Percentiles rank a stretch among this genome's conserved stretches.
Evolutionary conservation across 2,329 filamentous ascomycete species (phyloP).

Genomic region (Colletotrichum sp.): DNA sequence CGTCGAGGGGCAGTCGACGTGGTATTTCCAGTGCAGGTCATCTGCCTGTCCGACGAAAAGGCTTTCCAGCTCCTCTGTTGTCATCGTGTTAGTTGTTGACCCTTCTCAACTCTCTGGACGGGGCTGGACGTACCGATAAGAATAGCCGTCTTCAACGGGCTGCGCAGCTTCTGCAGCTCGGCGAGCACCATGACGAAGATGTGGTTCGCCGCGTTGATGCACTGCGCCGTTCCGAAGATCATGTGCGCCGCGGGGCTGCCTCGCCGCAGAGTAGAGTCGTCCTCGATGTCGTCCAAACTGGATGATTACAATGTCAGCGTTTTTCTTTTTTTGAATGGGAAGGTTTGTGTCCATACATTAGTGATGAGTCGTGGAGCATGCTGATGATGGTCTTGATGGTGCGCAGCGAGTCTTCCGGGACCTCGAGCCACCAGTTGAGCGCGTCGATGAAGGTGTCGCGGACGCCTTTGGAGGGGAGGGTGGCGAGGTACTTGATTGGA

Average conservation of each 20-base stretch:
- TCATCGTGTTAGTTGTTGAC: constrained; percentile 49
- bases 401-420: background rate
- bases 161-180: constrained; percentile 31
- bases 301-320: rapidly evolving
- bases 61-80: constrained; percentile 58
- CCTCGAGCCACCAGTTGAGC: background rate
- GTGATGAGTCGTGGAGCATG: background rate
- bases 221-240: constrained; percentile 85
- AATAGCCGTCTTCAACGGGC: background rate
- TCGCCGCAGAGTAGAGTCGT: constrained; percentile 75
- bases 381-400: background rate
- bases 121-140: background rate
- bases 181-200: constrained; percentile 82
- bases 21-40: constrained; percentile 90
- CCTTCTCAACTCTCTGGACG: rapidly evolving
- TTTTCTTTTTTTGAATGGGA: background rate
- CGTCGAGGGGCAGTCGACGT: constrained; percentile 80
- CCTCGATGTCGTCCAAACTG: constrained; percentile 80
- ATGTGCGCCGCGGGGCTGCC: constrained; percentile 82
- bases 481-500: background rate
- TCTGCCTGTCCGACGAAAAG: constrained; percentile 87
- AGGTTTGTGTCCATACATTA: rapidly evolving
- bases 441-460: background rate
- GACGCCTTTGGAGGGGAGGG: background rate
- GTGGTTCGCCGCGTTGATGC: constrained; percentile 90